Base-by-base conservation (phyloP, 2,329 filamentous ascomycete species). In the Microsporum canis region DNA sequence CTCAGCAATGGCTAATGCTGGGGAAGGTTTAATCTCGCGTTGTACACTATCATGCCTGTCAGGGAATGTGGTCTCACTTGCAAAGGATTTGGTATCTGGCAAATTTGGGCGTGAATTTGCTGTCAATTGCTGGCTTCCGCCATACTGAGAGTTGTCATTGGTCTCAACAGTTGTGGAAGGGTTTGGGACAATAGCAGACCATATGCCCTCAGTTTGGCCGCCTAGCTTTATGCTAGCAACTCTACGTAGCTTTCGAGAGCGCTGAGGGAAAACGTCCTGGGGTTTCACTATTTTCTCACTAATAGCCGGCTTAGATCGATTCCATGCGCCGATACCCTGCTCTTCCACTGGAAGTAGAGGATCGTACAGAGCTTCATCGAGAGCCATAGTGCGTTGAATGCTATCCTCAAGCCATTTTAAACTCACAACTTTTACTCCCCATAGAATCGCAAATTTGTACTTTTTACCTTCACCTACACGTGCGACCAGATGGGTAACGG, bases 331-430 rank as follows among this genome's bases (percentile, higher is more conserved):
- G 36, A 80, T 77, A 0, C 92, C 94, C 69, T 91, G 87, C 68
- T 91, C 80, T 65, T 87, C 83, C 5, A 70, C 65, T 0, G 89
- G 84, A 17, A 92, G 72, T 31, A 82, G 77, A 1, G 90, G 91
- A 70, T 95, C 86, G 72, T 95, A 99, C 63, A 84, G 84, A n/a
- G 78, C 75, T 72, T 97, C 94, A 60, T 96, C 89, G 23, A 99
- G 77, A 23, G 91, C 88, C 90, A 99, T 94, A 61, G 91, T 90
- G 64, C 94, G 83, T 65, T 88, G 82, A 62, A 94, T 74, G 68
- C 88, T 92, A 69, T 96, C 88, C 58, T 85, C 78, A 41, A 97
- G 82, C 94, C 94, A 99, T 70, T 91, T 86, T 38, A 88, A 73
- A 0, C 88, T 86, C 29, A 99, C 90, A 29, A 91, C 84, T 59